Conservation (phyloP, 768 basidiomycete genomes). For the Termitomyces sp. region DNA sequence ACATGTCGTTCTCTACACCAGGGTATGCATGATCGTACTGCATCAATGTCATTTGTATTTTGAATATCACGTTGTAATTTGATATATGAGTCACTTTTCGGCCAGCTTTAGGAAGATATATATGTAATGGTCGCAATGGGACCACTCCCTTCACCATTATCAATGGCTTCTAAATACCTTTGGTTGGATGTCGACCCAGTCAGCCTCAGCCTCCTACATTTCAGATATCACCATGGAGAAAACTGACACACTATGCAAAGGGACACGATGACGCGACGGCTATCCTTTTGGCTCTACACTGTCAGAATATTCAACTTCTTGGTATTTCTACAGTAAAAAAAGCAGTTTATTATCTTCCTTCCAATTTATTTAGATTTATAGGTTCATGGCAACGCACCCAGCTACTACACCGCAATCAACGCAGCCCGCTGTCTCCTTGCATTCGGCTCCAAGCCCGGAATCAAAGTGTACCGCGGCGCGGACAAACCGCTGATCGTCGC, state of each 20-base stretch:
- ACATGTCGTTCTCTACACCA: too few relatives aligned
- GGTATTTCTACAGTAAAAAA: slow-evolving; percentile 77
- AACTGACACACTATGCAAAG: slow-evolving; percentile 30
- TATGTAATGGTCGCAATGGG: too few relatives aligned
- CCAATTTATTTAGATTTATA: slow-evolving; percentile 22
- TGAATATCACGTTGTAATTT: not conserved
- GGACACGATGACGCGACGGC: slow-evolving; percentile 91
- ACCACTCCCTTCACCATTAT: not conserved
- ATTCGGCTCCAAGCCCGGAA: slow-evolving; percentile 56
- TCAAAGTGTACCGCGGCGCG: slow-evolving; percentile 71
- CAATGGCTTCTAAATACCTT: slow-evolving; percentile 23
- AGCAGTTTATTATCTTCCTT: not conserved
- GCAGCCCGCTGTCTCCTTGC: slow-evolving; percentile 76
- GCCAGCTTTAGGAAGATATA: not conserved
- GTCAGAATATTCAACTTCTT: slow-evolving; percentile 61
- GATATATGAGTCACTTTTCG: not conserved
- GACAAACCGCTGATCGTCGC: slow-evolving; percentile 63
- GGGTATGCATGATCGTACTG: too few relatives aligned
- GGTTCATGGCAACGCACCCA: slow-evolving; percentile 80
- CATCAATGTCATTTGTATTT: not conserved
- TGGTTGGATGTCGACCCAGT: slow-evolving; percentile 74
- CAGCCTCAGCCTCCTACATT: slow-evolving; percentile 15
- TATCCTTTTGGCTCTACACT: slow-evolving; percentile 72
- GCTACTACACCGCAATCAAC: slow-evolving; percentile 62
- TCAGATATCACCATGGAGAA: not conserved